Evolutionary conservation across 2,329 filamentous ascomycete genomes (phyloP).

Genomic region (Colletotrichum tamarilloi): DNA sequence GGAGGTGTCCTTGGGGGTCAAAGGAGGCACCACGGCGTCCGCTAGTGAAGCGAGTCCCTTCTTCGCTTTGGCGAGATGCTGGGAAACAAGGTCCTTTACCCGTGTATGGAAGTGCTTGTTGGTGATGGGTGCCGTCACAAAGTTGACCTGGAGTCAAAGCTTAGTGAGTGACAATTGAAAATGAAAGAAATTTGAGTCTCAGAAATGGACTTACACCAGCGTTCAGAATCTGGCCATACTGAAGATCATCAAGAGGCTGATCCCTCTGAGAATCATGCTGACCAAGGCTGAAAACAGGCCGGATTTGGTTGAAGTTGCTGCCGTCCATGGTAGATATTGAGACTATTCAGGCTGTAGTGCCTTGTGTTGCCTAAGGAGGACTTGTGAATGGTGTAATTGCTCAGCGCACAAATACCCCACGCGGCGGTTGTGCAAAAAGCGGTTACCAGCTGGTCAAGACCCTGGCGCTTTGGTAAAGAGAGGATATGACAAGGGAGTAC

Average conservation of each 20-base stretch:
- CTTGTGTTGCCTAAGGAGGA: constrained; percentile 2
- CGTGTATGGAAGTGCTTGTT: constrained; percentile 77
- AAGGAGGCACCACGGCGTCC: constrained; percentile 71
- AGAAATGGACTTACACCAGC: constrained; percentile 67
- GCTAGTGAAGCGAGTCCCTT: constrained; percentile 54
- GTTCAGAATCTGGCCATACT: constrained; percentile 76
- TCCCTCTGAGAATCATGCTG: constrained; percentile 77
- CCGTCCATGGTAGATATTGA: constrained; percentile 19
- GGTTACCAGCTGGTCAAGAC: background rate
- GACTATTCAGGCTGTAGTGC: background rate
- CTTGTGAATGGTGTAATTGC: constrained; percentile 28
- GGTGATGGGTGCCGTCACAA: constrained; percentile 82
- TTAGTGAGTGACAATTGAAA: constrained; percentile 23
- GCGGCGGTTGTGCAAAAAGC: constrained; percentile 16
- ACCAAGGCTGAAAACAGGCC: constrained; percentile 73
- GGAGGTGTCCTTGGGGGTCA: constrained; percentile 84
- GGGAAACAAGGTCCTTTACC: constrained; percentile 70
- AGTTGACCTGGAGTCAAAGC: constrained; percentile 71
- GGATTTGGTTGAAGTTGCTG: constrained; percentile 33
- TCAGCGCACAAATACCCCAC: constrained; percentile 26
- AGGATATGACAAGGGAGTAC: background rate
- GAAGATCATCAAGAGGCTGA: constrained; percentile 69
- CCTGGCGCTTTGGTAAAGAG: constrained; percentile 3
- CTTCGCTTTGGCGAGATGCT: constrained; percentile 62
- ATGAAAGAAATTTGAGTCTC: background rate